Base-by-base conservation (phyloP, 768 basidiomycete species). In the Tephrocybe sp. region DNA sequence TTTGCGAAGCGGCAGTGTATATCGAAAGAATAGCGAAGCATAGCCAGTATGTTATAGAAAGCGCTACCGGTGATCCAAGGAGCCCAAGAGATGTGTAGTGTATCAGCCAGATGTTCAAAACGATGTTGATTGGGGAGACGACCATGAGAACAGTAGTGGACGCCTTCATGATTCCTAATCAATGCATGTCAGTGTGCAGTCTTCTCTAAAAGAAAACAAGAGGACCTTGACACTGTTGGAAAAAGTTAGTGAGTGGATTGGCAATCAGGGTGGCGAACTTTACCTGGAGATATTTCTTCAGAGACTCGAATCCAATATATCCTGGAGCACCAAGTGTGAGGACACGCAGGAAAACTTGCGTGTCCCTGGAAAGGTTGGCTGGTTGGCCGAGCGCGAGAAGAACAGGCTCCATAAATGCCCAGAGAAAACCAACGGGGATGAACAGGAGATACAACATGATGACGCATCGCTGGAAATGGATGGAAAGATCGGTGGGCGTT, bases 231-330 rank as follows among this genome's bases (percentile, higher is more conserved):
- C 86, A 88, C 50, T 51, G 9, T 7, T 9, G 5, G 30, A 32
- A 42, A 22, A 26, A n/a, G 16, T 27, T 12, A 26, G 32, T 21
- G 9, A 41, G 18, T 22, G 7, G 12, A 24, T 26, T 31, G 16
- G 18, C 5, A 15, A 18, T 22, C 5, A 31, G 3, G 8, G 13
- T 15, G 12, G 19, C 15, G 12, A 30, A 32, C 22, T 15, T 35
- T 19, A 51, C 50, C 60, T 89, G 88, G 21, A 90, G 63, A 64
- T 88, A 90, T 65, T 87, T 89, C 64, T 89, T 89, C 57, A 89
- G 69, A 49, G 80, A 83, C 63, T 90, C 86, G 49, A 88, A 88
- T 2, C 79, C 86, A 57, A 88, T 80, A 59, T 87, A 88, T 2
- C 79, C 87, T 0, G 89, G 89, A 0, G 82, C 84, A 1, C 80